Percentiles rank a stretch among this genome's conserved stretches.
These are phyloP conservation scores for Collybia nuda DNA, from an alignment of 768 basidiomycete genomes.

Conservation along the genomic window DNA sequence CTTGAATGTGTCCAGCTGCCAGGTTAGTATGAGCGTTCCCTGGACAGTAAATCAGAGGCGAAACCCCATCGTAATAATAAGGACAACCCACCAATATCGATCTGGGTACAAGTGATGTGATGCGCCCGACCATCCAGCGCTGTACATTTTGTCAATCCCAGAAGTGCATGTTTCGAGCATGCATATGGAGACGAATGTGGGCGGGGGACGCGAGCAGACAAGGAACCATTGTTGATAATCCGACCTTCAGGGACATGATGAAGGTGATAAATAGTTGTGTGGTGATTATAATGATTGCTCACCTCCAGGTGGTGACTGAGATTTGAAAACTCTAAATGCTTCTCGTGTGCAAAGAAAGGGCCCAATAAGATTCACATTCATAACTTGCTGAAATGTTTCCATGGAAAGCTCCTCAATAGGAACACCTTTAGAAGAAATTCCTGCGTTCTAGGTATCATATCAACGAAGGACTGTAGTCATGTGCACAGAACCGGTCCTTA, in stretches of 20 bases:
- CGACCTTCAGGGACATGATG: slow-evolving; percentile 40
- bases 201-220: slow-evolving; percentile 71
- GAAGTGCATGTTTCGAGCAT: slow-evolving; percentile 77
- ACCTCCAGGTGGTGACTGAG: slow-evolving; percentile 73
- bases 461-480: background rate
- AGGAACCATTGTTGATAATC: slow-evolving; percentile 87
- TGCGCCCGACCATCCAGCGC: slow-evolving; percentile 74
- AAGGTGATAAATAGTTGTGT: background rate
- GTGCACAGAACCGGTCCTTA: background rate
- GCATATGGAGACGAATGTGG: slow-evolving; percentile 67
- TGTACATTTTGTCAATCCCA: slow-evolving; percentile 74
- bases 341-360: slow-evolving; percentile 78
- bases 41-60: slow-evolving; percentile 18
- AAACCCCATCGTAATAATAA: too few species aligned
- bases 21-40: slow-evolving; percentile 74
- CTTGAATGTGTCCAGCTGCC: slow-evolving; percentile 42
- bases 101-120: slow-evolving; percentile 76
- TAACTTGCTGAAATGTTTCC: slow-evolving; percentile 58
- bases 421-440: slow-evolving; percentile 45
- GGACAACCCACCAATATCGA: slow-evolving; percentile 68
- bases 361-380: slow-evolving; percentile 72
- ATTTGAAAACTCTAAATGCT: slow-evolving; percentile 72
- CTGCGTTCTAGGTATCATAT: slow-evolving; percentile 63
- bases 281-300: slow-evolving; percentile 9
- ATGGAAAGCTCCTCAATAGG: slow-evolving; percentile 63